Base-by-base conservation (phyloP, 2,329 filamentous ascomycete species). In the Pestalotiopsis sp. region DNA sequence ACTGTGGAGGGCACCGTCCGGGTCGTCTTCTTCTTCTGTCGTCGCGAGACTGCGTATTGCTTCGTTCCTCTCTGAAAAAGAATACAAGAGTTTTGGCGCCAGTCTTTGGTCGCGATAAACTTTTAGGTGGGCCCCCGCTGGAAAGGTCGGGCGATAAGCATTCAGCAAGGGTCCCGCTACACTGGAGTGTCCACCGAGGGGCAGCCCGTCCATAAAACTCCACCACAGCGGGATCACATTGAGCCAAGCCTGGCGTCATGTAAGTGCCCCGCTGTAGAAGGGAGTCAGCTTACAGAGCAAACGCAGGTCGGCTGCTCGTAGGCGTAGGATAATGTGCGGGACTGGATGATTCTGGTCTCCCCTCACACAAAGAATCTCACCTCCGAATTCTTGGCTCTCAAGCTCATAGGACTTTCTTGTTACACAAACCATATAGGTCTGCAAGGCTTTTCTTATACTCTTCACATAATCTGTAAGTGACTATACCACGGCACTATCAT, bases 1-100 rank as follows among this genome's bases (percentile, higher is more conserved):
- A 94, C 92, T 25, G 17, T 91, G 89, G 36, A 91, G 77, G 2
- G 93, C 93, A 83, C 96, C 97, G n/a, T 27, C 71, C 93, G 93
- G 71, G 95, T 97, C 82, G 95, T 93, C 87, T 91, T 92, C 57
- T 93, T 95, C 74, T 6, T 59, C 13, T 17, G 59, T 23, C 27
- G 59, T 62, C 25, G 31, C 31, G 31, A 7, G 31, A 36, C 31
- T 36, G 31, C 31, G n/a, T 52, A n/a, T 52, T 9, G n/a, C 17
- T 52, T 23, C 45, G 17, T 52, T 52, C 45, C 14, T 7, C n/a
- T 36, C 31, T 36, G 31, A 6, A 4, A 14, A 27, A 2, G n/a
- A 14, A 20, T 20, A 14, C 5, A 64, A 27, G 49, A 65, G 31
- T 65, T 65, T 65, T 57, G 63, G 41, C 39, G 12, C 11, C n/a